Evolutionary conservation across 1,284 basidiomycete species (phyloP).

Genomic region (Somion occarium): DNA sequence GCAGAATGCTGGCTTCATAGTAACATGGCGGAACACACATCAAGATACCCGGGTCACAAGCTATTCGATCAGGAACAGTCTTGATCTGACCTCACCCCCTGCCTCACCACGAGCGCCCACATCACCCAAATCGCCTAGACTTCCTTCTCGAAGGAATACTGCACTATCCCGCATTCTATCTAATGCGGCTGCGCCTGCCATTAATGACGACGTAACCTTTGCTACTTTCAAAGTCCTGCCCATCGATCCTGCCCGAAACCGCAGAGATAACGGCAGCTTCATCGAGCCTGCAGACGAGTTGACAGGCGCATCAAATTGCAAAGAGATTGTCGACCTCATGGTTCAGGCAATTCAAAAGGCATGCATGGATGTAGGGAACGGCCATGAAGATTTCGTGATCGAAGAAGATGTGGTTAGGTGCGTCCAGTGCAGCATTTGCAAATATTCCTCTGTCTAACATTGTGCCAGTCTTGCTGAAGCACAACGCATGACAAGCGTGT

Average conservation of each 20-base stretch:
- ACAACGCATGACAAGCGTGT: slow-evolving; percentile 74
- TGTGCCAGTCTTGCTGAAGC: slow-evolving; percentile 69
- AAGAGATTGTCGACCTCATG: slow-evolving; percentile 72
- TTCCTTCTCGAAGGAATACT: slow-evolving; percentile 18
- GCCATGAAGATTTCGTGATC: slow-evolving; percentile 44
- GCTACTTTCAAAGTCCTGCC: slow-evolving; percentile 76
- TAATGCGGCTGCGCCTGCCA: slow-evolving; percentile 27
- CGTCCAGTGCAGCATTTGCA: slow-evolving; percentile 22
- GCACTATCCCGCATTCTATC: slow-evolving; percentile 30
- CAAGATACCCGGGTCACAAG: slow-evolving; percentile 73
- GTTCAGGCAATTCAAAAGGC: slow-evolving; percentile 66
- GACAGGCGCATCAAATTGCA: slow-evolving; percentile 60
- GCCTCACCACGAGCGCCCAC: slow-evolving; percentile 10
- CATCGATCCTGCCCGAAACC: slow-evolving; percentile 56
- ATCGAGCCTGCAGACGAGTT: slow-evolving; percentile 59
- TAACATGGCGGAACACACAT: slow-evolving; percentile 65
- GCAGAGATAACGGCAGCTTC: slow-evolving; percentile 49
- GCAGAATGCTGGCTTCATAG: slow-evolving; percentile 83
- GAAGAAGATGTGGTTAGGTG: slow-evolving; percentile 80
- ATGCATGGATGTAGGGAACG: slow-evolving; percentile 58
- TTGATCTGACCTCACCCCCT: slow-evolving; percentile 26
- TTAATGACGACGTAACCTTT: slow-evolving; percentile 38
- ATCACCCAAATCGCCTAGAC: slow-evolving; percentile 6
- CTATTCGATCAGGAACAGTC: slow-evolving; percentile 76
- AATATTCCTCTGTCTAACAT: slow-evolving; percentile 2